Conservation (phyloP, 2,329 filamentous ascomycete genomes). For the Fusarium fujikuroi region DNA sequence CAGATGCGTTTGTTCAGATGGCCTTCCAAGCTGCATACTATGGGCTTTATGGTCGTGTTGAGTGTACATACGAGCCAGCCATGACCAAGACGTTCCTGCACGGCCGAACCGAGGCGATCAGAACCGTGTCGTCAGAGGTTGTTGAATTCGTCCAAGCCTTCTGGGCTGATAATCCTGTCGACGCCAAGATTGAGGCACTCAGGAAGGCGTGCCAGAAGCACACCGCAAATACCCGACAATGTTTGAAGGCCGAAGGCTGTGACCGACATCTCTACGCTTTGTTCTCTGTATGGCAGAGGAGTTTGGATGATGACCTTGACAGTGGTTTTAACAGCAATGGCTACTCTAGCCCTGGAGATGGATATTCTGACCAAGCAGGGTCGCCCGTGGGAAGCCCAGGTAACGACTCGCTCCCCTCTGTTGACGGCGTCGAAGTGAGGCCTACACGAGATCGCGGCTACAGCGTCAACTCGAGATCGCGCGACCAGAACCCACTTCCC, state of each 20-base stretch:
- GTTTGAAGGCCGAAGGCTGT: conserved; percentile 88
- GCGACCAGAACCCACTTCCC: conserved; percentile 68
- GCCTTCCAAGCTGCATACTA: conserved; percentile 99
- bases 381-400: conserved; percentile 65
- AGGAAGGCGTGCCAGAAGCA: conserved; percentile 87
- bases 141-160: conserved; percentile 93
- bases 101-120: conserved; percentile 92
- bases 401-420: conserved; percentile 58
- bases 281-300: conserved; percentile 93
- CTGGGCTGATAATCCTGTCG: conserved; percentile 88
- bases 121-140: conserved; percentile 83
- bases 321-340: conserved; percentile 68
- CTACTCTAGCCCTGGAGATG: conserved; percentile 69
- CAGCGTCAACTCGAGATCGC: conserved; percentile 63
- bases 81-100: conserved; percentile 98
- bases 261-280: conserved; percentile 94
- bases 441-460: conserved; percentile 61
- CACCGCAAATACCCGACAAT: conserved; percentile 80
- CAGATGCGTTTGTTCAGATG: conserved; percentile 98
- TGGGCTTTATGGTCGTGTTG: conserved; percentile 90
- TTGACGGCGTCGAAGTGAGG: conserved; percentile 48
- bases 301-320: conserved; percentile 73
- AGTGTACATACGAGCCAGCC: conserved; percentile 96
- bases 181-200: conserved; percentile 86
- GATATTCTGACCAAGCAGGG: conserved; percentile 55